Evolutionary conservation across 2,329 filamentous ascomycete species (phyloP).

Genomic region (Helotiales sp.): DNA sequence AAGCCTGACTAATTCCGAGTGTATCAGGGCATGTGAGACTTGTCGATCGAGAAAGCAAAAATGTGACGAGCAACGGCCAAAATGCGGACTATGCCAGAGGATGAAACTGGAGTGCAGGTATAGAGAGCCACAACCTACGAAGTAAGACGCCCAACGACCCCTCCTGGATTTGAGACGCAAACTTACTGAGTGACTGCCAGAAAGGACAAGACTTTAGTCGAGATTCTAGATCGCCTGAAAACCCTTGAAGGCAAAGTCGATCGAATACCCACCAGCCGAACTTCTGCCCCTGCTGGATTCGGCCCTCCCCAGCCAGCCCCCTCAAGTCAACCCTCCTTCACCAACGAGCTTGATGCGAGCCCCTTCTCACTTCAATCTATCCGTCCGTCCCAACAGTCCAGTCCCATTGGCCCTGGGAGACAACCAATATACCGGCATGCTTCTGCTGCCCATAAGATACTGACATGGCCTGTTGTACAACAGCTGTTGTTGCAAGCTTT

Average conservation of each 20-base stretch:
- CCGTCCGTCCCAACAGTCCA: constrained; percentile 16
- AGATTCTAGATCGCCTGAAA: constrained; percentile 58
- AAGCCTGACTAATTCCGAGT: not conserved
- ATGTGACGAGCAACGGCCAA: constrained; percentile 63
- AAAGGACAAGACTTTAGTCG: constrained; percentile 62
- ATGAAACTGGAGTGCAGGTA: constrained; percentile 61
- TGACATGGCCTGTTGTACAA: constrained; percentile 49
- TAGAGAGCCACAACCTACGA: constrained; percentile 60
- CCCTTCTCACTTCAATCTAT: constrained; percentile 25
- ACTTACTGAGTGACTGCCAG: constrained; percentile 38
- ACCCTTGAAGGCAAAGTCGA: constrained; percentile 58
- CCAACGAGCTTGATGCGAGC: constrained; percentile 19
- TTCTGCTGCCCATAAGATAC: constrained; percentile 50
- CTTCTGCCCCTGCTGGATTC: constrained; percentile 11
- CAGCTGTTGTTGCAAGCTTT: constrained; percentile 39
- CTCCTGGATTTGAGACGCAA: constrained; percentile 1
- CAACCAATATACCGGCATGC: constrained; percentile 29
- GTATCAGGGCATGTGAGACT: constrained; percentile 53
- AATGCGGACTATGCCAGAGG: constrained; percentile 58
- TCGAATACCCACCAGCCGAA: constrained; percentile 30
- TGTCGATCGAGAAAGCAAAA: constrained; percentile 62
- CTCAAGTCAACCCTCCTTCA: constrained; percentile 27
- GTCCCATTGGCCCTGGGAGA: constrained; percentile 14
- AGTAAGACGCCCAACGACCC: constrained; percentile 44
- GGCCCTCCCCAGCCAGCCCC: constrained; percentile 29